Evolutionary conservation across 345 rosid species (phyloP).

Genomic region (Mercurialis annua): DNA sequence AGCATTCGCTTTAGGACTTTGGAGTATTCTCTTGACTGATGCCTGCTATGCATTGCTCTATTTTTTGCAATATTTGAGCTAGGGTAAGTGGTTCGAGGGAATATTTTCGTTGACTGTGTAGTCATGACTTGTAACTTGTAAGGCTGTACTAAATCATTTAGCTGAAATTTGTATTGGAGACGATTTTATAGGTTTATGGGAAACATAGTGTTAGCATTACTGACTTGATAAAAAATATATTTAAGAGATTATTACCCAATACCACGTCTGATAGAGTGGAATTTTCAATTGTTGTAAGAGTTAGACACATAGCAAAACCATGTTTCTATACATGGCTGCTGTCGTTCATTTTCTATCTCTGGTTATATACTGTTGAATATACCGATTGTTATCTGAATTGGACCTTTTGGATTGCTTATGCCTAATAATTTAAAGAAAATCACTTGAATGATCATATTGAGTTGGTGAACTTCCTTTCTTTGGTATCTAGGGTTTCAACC

Average conservation of each 20-base stretch:
- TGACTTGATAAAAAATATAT: not conserved
- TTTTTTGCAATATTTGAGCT: not conserved
- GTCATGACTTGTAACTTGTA: not conserved
- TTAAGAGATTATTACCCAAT: not conserved
- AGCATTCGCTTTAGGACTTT: not conserved
- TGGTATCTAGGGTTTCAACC: not conserved
- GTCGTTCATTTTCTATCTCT: not conserved
- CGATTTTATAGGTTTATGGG: not conserved
- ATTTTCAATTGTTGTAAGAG: not conserved
- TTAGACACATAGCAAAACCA: not conserved
- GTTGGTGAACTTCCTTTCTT: not conserved
- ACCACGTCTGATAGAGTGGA: not conserved
- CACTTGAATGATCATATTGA: not conserved
- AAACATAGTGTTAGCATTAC: not conserved
- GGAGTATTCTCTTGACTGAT: not conserved
- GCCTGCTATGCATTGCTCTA: not conserved
- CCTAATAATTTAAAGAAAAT: not conserved
- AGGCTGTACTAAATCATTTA: not conserved
- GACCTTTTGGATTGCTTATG: not conserved
- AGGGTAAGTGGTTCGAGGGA: not conserved
- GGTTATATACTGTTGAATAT: not conserved
- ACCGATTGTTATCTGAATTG: not conserved
- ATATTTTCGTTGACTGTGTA: not conserved
- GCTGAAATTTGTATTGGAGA: not conserved
- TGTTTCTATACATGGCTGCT: not conserved